phyloP scores from a whole-genome alignment of 2,329 filamentous ascomycete genomes.

The Ambrosiella xylebori region DNA sequence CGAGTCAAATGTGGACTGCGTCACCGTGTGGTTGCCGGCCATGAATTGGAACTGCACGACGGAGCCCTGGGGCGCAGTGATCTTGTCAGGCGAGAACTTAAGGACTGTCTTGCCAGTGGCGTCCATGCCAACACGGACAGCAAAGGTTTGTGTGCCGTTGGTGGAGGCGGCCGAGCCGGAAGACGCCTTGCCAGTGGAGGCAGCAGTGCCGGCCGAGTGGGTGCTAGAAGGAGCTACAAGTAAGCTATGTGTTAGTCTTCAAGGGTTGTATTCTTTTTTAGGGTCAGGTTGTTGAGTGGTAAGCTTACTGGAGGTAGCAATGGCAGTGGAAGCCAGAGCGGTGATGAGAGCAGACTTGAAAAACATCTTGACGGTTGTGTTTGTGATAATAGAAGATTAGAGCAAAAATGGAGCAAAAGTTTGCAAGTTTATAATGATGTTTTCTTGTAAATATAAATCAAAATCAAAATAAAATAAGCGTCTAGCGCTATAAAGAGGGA shows the following conservation, averaged over 20 bases:
- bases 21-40: conserved; percentile 59
- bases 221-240: not conserved
- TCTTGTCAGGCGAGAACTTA: conserved; percentile 47
- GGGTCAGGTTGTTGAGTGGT: not conserved
- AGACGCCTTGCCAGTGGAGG: not conserved
- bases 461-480: conserved; percentile 20
- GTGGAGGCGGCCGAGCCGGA: not conserved
- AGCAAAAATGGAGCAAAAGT: too few relatives aligned
- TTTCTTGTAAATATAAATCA: conserved; percentile 8
- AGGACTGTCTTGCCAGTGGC: conserved; percentile 33
- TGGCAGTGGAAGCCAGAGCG: conserved; percentile 26
- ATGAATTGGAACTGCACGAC: conserved; percentile 53
- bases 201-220: not conserved
- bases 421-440: too few relatives aligned
- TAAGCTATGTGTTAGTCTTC: not conserved
- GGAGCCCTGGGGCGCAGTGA: conserved; percentile 50
- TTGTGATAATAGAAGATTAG: conserved; percentile 9
- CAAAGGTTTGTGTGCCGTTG: conserved; percentile 10
- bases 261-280: not conserved
- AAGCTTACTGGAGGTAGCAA: conserved; percentile 14
- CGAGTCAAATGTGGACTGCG: conserved; percentile 55
- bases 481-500: conserved; percentile 25
- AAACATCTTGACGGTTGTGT: conserved; percentile 30
- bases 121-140: conserved; percentile 41
- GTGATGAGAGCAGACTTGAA: conserved; percentile 30